Conservation (phyloP, 768 basidiomycete genomes). For the Tylopilus sp. region DNA sequence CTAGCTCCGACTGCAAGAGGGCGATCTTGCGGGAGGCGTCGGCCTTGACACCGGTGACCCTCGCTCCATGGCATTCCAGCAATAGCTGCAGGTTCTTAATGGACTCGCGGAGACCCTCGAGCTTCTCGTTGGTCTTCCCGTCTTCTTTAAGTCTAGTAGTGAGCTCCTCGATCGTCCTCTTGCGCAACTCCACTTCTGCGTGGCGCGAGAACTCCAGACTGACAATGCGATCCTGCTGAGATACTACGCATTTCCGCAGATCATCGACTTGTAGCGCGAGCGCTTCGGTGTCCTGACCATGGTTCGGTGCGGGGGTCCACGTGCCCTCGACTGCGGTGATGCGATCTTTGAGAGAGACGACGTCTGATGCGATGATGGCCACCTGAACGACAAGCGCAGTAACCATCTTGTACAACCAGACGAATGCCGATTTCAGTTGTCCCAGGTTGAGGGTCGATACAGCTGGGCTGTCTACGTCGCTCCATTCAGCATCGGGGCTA, state of each 20-base stretch:
- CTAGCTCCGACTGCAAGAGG: conserved; percentile 17
- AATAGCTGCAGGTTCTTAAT: background rate
- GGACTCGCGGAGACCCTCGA: conserved; percentile 4
- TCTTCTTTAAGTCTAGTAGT: background rate
- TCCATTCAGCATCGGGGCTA: background rate
- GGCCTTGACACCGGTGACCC: conserved; percentile 11
- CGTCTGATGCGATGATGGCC: conserved; percentile 2
- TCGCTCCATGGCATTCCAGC: conserved; percentile 16
- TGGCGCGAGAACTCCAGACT: conserved; percentile 7
- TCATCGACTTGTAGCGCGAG: conserved; percentile 7
- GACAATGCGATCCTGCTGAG: conserved; percentile 13
- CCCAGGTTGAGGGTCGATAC: background rate
- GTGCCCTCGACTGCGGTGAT: conserved; percentile 12
- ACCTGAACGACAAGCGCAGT: conserved; percentile 1
- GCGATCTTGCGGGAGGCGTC: conserved; percentile 16
- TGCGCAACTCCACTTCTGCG: background rate
- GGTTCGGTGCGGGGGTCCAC: background rate
- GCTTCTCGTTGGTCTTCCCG: conserved; percentile 5
- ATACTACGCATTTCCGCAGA: conserved; percentile 7
- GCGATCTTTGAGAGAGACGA: conserved; percentile 19
- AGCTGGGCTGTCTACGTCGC: background rate
- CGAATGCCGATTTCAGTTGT: conserved; percentile 4
- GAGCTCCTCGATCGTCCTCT: conserved; percentile 14
- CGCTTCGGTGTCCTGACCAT: background rate
- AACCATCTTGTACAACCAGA: conserved; percentile 8